Percentiles rank a stretch among this genome's conserved stretches.
phyloP scores from a whole-genome alignment of 2,329 filamentous ascomycete species.

The Falciphora oryzae region DNA sequence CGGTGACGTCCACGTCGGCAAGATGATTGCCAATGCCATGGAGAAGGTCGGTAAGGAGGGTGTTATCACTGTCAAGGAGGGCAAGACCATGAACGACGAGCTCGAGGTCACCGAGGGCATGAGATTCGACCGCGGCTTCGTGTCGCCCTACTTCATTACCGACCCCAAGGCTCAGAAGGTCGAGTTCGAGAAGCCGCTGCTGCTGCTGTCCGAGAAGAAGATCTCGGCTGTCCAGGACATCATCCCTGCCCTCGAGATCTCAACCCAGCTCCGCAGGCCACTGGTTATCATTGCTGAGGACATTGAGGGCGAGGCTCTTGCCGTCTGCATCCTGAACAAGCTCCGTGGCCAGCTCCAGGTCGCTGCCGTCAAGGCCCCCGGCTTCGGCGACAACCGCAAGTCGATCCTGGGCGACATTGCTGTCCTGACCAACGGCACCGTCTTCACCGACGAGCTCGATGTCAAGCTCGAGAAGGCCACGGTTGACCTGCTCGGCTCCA shows the following conservation, averaged over 20 bases:
- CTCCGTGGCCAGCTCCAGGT: constrained; percentile 99
- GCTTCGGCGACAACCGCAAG: constrained; percentile 99
- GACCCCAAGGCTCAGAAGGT: constrained; percentile 98
- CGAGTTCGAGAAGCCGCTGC: constrained; percentile 98
- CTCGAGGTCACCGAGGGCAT: constrained; percentile 99
- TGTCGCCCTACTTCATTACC: constrained; percentile 99
- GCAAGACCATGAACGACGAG: constrained; percentile 96
- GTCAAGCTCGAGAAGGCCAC: constrained; percentile 99
- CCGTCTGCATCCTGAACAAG: constrained; percentile 99
- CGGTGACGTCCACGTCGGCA: constrained; percentile 89
- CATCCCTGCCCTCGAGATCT: constrained; percentile 94
- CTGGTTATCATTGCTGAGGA: constrained; percentile 99
- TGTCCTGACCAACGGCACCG: constrained; percentile 91
- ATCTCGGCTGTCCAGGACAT: constrained; percentile 99
- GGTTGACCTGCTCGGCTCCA: constrained; percentile 90
- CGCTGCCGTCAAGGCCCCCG: constrained; percentile 95
- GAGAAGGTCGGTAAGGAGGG: constrained; percentile 99
- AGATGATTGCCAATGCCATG: constrained; percentile 97
- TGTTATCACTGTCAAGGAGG: constrained; percentile 99
- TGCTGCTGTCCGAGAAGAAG: constrained; percentile 99
- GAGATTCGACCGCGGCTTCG: constrained; percentile 98
- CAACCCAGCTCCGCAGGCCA: constrained; percentile 88
- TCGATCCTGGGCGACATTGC: constrained; percentile 96
- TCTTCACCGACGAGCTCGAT: constrained; percentile 97
- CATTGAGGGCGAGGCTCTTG: constrained; percentile 96